Evolutionary conservation across 2,329 filamentous ascomycete species (phyloP).

Genomic region (Calonectria montana): DNA sequence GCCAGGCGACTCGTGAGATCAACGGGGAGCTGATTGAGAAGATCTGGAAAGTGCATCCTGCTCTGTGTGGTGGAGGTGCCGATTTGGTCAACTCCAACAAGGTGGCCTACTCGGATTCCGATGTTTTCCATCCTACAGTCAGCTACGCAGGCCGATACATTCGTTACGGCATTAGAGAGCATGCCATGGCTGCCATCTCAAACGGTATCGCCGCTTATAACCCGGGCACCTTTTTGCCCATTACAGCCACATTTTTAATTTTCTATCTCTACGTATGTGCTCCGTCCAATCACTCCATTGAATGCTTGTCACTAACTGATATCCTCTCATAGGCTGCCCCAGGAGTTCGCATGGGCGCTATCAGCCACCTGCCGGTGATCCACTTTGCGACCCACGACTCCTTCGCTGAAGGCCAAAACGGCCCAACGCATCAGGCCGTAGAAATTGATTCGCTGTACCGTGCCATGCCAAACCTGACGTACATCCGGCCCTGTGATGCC

Average conservation of each 20-base stretch:
- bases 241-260: constrained; percentile 68
- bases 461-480: constrained; percentile 65
- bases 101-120: constrained; percentile 53
- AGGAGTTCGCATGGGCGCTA: constrained; percentile 64
- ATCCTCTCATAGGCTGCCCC: constrained; percentile 13
- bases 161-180: constrained; percentile 61
- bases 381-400: constrained; percentile 66
- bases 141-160: constrained; percentile 54
- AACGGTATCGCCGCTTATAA: constrained; percentile 59
- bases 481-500: constrained; percentile 64
- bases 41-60: constrained; percentile 33
- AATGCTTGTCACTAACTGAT: background rate
- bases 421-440: constrained; percentile 67
- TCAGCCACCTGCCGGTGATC: constrained; percentile 61
- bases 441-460: constrained; percentile 62
- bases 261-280: constrained; percentile 56
- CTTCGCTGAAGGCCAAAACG: constrained; percentile 65
- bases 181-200: constrained; percentile 61
- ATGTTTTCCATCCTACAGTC: constrained; percentile 41
- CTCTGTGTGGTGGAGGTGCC: constrained; percentile 48
- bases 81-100: constrained; percentile 58
- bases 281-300: background rate
- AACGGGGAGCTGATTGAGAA: constrained; percentile 42
- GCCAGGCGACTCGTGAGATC: constrained; percentile 51
- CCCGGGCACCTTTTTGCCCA: constrained; percentile 62